A percentile compares a stretch with the other conserved stretches of the same genome.
Conservation (phyloP, 1,284 basidiomycete species). For the Trametes sp. region DNA sequence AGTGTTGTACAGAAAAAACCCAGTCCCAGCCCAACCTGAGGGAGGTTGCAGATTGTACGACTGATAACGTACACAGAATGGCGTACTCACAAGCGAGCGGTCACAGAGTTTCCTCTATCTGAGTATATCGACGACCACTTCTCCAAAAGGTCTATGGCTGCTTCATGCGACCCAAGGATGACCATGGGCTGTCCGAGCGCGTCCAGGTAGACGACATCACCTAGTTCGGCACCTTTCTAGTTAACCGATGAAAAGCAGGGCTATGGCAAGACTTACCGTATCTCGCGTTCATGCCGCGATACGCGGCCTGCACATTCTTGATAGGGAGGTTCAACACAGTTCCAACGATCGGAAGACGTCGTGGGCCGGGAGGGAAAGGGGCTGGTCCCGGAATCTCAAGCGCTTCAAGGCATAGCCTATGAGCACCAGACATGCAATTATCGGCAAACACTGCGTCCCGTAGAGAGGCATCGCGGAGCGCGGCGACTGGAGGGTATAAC, state of each 20-base stretch:
- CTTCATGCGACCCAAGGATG: slow-evolving; percentile 33
- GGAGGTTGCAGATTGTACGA: neutral
- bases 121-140: slow-evolving; percentile 37
- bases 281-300: neutral
- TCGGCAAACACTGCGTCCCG: no score
- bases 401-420: no score
- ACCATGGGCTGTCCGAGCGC: slow-evolving; percentile 34
- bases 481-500: no score
- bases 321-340: slow-evolving; percentile 18
- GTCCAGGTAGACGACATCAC: slow-evolving; percentile 34
- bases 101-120: slow-evolving; percentile 24
- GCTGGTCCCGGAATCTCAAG: no score
- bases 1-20: slow-evolving; percentile 14
- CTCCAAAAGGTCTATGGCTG: slow-evolving; percentile 37
- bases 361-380: slow-evolving; percentile 16
- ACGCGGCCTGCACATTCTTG: neutral
- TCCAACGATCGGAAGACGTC: slow-evolving; percentile 11
- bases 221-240: neutral
- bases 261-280: neutral
- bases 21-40: slow-evolving; percentile 21
- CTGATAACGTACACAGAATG: neutral
- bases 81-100: neutral
- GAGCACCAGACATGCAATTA: no score
- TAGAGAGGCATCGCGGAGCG: no score
- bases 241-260: neutral